Percentiles rank a stretch among this genome's conserved stretches.
Evolutionary conservation across 768 basidiomycete genomes (phyloP).

Genomic region (Calocybe indica): DNA sequence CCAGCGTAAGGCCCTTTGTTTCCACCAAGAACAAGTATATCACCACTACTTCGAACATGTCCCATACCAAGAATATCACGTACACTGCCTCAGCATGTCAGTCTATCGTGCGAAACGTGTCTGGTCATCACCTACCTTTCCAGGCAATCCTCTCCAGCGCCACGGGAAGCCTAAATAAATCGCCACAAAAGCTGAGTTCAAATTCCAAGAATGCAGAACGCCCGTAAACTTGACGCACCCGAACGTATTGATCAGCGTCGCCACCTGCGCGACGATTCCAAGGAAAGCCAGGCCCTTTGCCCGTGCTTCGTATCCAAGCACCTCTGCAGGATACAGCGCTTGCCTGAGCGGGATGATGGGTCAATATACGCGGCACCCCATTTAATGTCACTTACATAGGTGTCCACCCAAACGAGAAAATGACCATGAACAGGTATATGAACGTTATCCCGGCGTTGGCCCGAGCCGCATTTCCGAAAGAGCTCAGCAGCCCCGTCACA

Average conservation of each 20-base stretch:
- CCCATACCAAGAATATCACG: slow-evolving; percentile 44
- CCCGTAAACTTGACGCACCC: slow-evolving; percentile 22
- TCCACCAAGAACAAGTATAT: slow-evolving; percentile 46
- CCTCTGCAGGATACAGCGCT: slow-evolving; percentile 49
- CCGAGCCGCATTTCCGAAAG: slow-evolving; percentile 23
- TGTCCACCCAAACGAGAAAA: slow-evolving; percentile 52
- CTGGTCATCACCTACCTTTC: slow-evolving; percentile 31
- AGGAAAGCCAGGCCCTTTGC: slow-evolving; percentile 49
- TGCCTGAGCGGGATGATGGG: slow-evolving; percentile 25
- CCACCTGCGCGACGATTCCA: slow-evolving; percentile 35
- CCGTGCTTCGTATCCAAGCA: slow-evolving; percentile 42
- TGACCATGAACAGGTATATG: slow-evolving; percentile 44
- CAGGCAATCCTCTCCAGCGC: slow-evolving; percentile 37
- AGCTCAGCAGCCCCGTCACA: slow-evolving; percentile 39
- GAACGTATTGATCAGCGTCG: slow-evolving; percentile 45
- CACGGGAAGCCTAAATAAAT: slow-evolving; percentile 31
- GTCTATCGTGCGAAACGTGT: neutral
- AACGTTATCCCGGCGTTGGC: slow-evolving; percentile 49
- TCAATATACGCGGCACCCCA: neutral
- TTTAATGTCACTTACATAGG: slow-evolving; percentile 31
- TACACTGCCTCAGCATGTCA: slow-evolving; percentile 29
- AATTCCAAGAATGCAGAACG: neutral
- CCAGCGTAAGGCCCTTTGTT: slow-evolving; percentile 44
- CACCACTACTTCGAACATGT: slow-evolving; percentile 38
- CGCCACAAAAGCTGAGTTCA: too few species aligned